Conservation (phyloP, 257 asterid species). For the Solanum habrochaites region DNA sequence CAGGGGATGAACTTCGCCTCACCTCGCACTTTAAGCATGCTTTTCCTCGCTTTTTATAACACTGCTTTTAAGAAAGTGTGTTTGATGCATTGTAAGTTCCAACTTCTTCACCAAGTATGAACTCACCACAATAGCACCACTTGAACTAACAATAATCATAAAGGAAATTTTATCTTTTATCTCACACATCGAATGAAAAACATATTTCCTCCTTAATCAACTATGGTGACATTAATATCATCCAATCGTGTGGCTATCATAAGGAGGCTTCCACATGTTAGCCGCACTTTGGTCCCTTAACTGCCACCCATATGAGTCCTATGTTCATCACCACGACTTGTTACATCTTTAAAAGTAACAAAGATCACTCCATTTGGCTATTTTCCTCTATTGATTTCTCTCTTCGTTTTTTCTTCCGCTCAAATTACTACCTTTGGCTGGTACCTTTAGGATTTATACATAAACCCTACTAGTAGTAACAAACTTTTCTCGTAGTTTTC, state of each 20-base stretch:
- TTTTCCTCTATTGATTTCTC: not conserved
- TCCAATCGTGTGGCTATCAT: not conserved
- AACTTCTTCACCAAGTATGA: not conserved
- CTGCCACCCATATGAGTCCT: not conserved
- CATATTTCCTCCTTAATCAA: not conserved
- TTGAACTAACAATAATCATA: not conserved
- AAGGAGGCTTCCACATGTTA: not conserved
- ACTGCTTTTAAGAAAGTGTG: not conserved
- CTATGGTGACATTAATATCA: not conserved
- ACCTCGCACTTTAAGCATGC: too few relatives aligned
- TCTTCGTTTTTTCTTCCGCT: not conserved
- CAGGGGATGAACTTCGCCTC: too few relatives aligned
- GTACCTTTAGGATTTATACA: not conserved
- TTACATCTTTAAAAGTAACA: not conserved
- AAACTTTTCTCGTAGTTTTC: not conserved
- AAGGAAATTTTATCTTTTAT: not conserved
- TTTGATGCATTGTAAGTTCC: not conserved
- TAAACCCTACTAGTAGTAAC: not conserved
- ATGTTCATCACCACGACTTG: not conserved
- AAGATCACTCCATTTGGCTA: not conserved
- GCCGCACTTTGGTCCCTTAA: not conserved
- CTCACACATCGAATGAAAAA: not conserved
- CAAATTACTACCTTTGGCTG: not conserved
- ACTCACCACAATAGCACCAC: not conserved
- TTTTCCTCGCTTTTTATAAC: too few relatives aligned